A percentile compares a stretch with the other conserved stretches of the same genome.
Conservation (phyloP, 1,284 basidiomycete genomes). For the Dichomitus squalens region DNA sequence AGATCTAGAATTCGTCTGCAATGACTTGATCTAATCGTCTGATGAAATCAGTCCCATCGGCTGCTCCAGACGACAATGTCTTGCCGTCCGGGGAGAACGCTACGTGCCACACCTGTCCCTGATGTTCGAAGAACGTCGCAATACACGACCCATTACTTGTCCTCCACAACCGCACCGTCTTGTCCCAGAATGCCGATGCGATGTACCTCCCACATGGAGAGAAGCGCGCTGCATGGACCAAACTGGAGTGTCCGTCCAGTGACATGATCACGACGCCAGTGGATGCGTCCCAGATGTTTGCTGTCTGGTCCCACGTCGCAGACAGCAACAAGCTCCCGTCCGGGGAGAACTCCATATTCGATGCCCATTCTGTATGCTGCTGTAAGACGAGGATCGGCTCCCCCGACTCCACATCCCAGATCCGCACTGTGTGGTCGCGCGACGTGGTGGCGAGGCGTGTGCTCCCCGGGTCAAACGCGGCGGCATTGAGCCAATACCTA, state of each 20-base stretch:
- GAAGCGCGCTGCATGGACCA: conserved; percentile 1
- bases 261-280: neutral
- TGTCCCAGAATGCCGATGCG: conserved; percentile 11
- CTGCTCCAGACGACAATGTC: neutral
- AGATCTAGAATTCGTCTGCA: no score
- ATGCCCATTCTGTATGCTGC: no score
- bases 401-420: neutral
- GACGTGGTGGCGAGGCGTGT: neutral
- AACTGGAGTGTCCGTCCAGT: neutral
- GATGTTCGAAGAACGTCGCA: neutral
- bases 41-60: neutral
- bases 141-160: neutral
- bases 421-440: neutral
- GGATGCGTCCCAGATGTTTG: neutral
- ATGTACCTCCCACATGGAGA: conserved; percentile 3
- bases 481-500: neutral
- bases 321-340: neutral
- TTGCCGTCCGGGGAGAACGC: neutral
- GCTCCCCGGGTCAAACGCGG: neutral
- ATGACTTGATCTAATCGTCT: no score
- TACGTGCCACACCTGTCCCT: neutral
- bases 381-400: no score
- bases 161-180: conserved; percentile 13
- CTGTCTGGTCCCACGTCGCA: neutral
- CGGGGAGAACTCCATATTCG: neutral